phyloP scores from a whole-genome alignment of 371 early-diverging fungal genomes.

The Rhizopus arrhizus region DNA sequence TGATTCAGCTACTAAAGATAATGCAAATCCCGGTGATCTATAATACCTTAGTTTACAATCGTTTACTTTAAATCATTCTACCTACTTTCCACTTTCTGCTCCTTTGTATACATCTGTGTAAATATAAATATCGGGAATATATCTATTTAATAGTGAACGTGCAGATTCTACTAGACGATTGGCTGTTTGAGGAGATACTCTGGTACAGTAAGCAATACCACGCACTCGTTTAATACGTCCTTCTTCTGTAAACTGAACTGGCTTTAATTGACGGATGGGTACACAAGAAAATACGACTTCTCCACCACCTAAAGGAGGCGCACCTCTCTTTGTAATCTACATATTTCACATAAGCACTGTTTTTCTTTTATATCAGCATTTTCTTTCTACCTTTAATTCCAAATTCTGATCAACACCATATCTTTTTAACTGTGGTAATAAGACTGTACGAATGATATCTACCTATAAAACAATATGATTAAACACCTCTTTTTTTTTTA shows the following conservation, averaged over 20 bases:
- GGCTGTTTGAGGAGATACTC: conserved; percentile 94
- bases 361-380: not conserved
- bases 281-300: conserved; percentile 87
- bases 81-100: conserved; percentile 84
- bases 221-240: conserved; percentile 91
- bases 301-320: conserved; percentile 96
- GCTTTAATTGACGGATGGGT: conserved; percentile 76
- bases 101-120: conserved; percentile 97
- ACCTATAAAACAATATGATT: conserved; percentile 51
- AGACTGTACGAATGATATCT: conserved; percentile 90
- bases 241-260: conserved; percentile 79
- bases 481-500: not conserved
- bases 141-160: conserved; percentile 80
- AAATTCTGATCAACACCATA: conserved; percentile 85
- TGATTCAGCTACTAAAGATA: conserved; percentile 90
- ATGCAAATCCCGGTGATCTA: conserved; percentile 89
- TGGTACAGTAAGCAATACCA: conserved; percentile 90
- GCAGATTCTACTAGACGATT: conserved; percentile 92
- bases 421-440: conserved; percentile 78
- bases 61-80: not conserved
- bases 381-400: conserved; percentile 70
- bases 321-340: conserved; percentile 87
- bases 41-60: not conserved
- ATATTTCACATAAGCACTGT: not conserved
- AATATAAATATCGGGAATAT: conserved; percentile 95